A percentile compares a stretch with the other conserved stretches of the same genome.
Conservation (phyloP, 257 asterid genomes). For the Leptodermis oblonga region DNA sequence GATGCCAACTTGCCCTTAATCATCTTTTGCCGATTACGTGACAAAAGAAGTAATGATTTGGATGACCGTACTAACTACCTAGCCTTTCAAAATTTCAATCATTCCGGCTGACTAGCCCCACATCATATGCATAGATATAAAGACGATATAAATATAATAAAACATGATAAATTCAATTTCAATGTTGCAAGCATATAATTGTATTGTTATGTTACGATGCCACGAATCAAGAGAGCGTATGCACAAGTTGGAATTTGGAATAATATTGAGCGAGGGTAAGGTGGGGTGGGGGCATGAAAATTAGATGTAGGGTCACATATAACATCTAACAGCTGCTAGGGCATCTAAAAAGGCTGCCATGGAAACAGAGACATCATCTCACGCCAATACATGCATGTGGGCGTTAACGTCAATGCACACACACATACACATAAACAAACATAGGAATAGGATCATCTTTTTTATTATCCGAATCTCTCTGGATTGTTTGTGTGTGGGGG, state of each 20-base stretch:
- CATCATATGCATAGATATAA: not conserved
- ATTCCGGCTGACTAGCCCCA: not conserved
- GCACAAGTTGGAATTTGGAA: not conserved
- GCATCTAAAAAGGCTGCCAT: conserved; percentile 12
- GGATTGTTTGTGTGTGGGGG: no score
- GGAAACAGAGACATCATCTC: conserved; percentile 8
- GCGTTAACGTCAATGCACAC: conserved; percentile 1
- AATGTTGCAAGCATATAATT: no score
- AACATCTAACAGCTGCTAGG: not conserved
- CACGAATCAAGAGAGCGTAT: not conserved
- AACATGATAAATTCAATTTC: no score
- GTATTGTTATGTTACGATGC: no score
- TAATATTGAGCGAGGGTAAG: not conserved
- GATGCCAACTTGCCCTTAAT: no score
- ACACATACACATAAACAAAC: not conserved
- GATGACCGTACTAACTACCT: not conserved
- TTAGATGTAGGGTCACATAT: no score
- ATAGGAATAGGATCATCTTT: not conserved
- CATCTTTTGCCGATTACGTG: conserved; percentile 11
- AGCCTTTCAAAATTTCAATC: not conserved
- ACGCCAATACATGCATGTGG: conserved; percentile 5
- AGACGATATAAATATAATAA: no score
- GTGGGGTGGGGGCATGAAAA: no score
- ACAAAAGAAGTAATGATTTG: conserved; percentile 1
- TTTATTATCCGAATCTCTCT: no score